Evolutionary conservation across 23 red algal genomes (phyloP), one percentile per base, ranked within the genome.

Genomic region (Pyropia yezoensis): DNA sequence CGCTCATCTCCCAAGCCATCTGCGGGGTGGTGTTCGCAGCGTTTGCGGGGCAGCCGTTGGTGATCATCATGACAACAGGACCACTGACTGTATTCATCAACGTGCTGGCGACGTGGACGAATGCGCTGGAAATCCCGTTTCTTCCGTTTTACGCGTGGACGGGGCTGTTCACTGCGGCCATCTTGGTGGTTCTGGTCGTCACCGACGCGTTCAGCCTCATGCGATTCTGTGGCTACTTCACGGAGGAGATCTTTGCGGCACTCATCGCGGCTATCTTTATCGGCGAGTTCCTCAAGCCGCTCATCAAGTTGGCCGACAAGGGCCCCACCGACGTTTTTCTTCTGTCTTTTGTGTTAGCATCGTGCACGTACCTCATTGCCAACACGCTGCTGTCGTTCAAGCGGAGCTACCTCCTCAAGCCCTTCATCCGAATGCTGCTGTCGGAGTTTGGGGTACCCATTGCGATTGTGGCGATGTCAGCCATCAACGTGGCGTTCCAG

Each of bases 111-210:
- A 50, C 56, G 29, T 96, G 92, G 92, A 76, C 79, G n/a, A 16
- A 89, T 27, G 76, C 52, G 34, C 80, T 96, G 29, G 79, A 83
- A 30, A 87, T 89, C 17, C 67, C 74, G 17, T 96, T 96, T 28
- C 79, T 96, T 14, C 92, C 92, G 23, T 96, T 96, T 34, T 96
- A 89, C 56, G 92, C 84, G 6, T 96, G 92, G 92, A 96, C 92
- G 16, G 92, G 92, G 21, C 80, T 96, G 60, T 96, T 85, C 79
- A 88, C 74, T 8, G 84, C 80, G 16, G 73, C 90, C 33, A 89
- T 96, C 52, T 27, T 96, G 71, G 69, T 88, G 18, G 67, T 85
- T 47, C 33, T 82, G 18, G 92, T 81, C 29, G 63, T 80, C 14
- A 79, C 76, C 18, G 84, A 96, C 72, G 69, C 75, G 14, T 77